Evolutionary conservation across 768 basidiomycete species (phyloP).

Genomic region (Tulasnella calospora): DNA sequence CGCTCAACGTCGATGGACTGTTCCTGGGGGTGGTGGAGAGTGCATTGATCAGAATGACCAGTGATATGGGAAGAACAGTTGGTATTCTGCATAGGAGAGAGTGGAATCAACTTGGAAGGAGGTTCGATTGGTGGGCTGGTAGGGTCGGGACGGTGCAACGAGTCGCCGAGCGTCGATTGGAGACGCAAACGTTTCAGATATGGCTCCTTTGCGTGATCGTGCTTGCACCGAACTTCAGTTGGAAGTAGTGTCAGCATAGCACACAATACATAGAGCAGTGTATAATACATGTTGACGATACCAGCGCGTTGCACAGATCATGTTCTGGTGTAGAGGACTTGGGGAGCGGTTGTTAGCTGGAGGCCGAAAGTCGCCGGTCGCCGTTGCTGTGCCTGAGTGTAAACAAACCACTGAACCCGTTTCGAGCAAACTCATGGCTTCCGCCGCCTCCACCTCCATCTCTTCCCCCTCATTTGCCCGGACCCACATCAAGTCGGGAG

Average conservation of each 20-base stretch:
- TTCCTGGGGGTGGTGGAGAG: conserved; percentile 47
- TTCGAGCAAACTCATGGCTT: neutral
- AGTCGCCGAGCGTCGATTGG: neutral
- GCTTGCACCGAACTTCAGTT: neutral
- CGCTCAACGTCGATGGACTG: conserved; percentile 40
- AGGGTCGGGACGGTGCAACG: conserved; percentile 26
- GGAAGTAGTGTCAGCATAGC: too few relatives aligned
- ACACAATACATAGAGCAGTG: too few relatives aligned
- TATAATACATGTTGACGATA: too few relatives aligned
- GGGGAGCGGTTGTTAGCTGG: too few relatives aligned
- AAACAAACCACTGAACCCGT: neutral
- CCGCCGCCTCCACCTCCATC: neutral
- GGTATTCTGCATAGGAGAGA: conserved; percentile 48
- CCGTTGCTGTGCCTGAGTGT: neutral
- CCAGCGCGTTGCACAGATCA: too few relatives aligned
- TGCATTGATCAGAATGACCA: conserved; percentile 48
- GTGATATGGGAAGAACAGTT: conserved; percentile 46
- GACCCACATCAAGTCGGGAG: conserved; percentile 22
- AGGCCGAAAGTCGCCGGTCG: neutral
- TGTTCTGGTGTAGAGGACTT: too few relatives aligned
- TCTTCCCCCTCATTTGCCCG: neutral
- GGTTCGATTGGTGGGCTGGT: conserved; percentile 57
- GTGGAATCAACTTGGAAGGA: conserved; percentile 36
- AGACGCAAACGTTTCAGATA: neutral
- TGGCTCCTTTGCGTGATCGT: neutral